phyloP scores from a whole-genome alignment of 306 rosid genomes.

The Pachyrhizus erosus region DNA sequence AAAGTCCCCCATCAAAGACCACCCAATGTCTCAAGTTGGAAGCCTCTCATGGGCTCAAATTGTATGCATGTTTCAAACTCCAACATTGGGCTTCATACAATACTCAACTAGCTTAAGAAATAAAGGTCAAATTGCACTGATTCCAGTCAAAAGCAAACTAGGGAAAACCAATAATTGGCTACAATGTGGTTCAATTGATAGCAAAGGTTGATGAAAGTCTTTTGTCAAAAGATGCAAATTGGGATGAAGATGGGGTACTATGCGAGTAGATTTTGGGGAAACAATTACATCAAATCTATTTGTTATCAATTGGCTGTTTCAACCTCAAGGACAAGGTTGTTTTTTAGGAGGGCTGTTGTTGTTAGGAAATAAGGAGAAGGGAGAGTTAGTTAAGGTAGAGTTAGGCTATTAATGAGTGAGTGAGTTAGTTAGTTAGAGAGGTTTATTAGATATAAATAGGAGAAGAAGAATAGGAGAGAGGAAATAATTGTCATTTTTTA shows the following conservation, averaged over 20 bases:
- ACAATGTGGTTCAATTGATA: neutral
- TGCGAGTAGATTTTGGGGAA: neutral
- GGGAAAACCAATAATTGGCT: neutral
- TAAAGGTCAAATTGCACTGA: neutral
- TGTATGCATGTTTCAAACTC: neutral
- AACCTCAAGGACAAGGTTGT: too few relatives aligned
- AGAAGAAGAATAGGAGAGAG: too few relatives aligned
- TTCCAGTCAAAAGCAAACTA: neutral
- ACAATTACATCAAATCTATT: neutral
- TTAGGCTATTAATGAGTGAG: too few relatives aligned
- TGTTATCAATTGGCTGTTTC: neutral
- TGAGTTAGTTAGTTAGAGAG: too few relatives aligned
- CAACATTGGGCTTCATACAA: neutral
- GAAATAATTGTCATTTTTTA: too few relatives aligned
- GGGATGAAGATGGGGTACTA: neutral
- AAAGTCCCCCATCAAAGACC: neutral
- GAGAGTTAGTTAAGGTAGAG: too few relatives aligned
- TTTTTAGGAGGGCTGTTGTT: too few relatives aligned
- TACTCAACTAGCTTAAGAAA: neutral
- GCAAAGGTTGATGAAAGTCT: neutral
- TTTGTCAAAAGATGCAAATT: neutral
- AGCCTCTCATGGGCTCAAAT: neutral
- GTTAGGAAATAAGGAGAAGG: too few relatives aligned
- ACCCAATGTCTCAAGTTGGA: neutral
- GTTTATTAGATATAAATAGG: too few relatives aligned